Percentiles rank a stretch among this genome's conserved stretches.
Conservation (phyloP, 208 protist genomes). For the Porcisia hertigi region DNA sequence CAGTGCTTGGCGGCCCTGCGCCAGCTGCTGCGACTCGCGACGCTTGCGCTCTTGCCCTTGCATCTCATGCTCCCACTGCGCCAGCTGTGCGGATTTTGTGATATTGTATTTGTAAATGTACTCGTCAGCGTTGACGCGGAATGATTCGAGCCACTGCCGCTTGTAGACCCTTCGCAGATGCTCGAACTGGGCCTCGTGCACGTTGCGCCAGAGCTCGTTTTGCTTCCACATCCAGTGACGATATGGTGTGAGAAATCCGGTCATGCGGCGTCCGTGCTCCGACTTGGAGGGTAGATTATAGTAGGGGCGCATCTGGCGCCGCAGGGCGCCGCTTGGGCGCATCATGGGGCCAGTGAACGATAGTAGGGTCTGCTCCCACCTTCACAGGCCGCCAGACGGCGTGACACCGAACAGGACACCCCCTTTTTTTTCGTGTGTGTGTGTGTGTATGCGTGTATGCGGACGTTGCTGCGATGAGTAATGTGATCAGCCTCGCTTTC, state of each 20-base stretch:
- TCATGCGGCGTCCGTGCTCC: conserved; percentile 84
- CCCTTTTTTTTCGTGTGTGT: not conserved
- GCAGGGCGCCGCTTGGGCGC: conserved; percentile 28
- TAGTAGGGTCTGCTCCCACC: not conserved
- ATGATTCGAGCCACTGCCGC: conserved; percentile 91
- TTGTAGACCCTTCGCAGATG: conserved; percentile 92
- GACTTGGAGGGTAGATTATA: conserved; percentile 91
- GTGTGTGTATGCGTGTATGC: not conserved
- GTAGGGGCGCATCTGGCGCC: conserved; percentile 75
- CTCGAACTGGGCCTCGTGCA: conserved; percentile 93
- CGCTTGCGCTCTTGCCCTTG: conserved; percentile 86
- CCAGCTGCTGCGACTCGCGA: conserved; percentile 66
- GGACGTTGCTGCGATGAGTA: not conserved
- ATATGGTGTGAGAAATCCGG: conserved; percentile 89
- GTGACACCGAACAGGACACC: not conserved
- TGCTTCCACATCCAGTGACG: conserved; percentile 94
- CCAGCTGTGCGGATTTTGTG: conserved; percentile 88
- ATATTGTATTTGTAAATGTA: conserved; percentile 95
- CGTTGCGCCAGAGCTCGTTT: conserved; percentile 91
- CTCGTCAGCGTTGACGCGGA: conserved; percentile 91
- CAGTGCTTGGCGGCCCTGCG: conserved; percentile 77
- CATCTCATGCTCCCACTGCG: conserved; percentile 92
- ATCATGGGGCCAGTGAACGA: conserved; percentile 32
- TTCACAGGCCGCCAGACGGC: not conserved
- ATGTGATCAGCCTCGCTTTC: not conserved